phyloP scores from a whole-genome alignment of 352 stramenopile genomes.

The Pythium scleroteichum region DNA sequence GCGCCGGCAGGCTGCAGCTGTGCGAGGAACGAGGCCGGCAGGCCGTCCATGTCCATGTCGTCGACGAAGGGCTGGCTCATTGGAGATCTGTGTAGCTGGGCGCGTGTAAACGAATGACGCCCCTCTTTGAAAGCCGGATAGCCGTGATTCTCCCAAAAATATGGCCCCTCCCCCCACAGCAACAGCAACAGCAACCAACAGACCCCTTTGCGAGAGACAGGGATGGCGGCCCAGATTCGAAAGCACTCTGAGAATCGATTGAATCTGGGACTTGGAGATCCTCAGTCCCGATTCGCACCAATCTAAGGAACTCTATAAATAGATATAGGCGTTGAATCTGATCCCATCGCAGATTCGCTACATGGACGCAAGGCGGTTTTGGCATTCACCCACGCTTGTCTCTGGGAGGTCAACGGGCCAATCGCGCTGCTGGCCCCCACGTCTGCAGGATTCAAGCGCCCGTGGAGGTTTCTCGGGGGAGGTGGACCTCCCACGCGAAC shows the following conservation, averaged over 20 bases:
- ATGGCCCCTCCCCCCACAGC: constrained; percentile 4
- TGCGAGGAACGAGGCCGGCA: constrained; percentile 18
- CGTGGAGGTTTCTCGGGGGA: no score
- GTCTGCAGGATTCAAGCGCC: neutral
- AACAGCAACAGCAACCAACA: constrained; percentile 23
- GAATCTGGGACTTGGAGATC: neutral
- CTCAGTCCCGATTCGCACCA: neutral
- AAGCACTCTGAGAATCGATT: constrained; percentile 1
- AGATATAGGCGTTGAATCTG: constrained; percentile 17
- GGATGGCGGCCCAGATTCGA: constrained; percentile 9
- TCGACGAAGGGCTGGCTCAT: constrained; percentile 10
- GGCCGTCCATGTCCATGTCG: constrained; percentile 9
- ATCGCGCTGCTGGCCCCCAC: neutral
- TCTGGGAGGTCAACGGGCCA: constrained; percentile 1
- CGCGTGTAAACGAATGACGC: constrained; percentile 23
- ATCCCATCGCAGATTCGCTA: constrained; percentile 18
- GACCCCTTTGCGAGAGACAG: constrained; percentile 4
- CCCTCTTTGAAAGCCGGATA: no score
- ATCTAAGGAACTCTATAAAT: constrained; percentile 18
- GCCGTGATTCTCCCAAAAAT: constrained; percentile 21
- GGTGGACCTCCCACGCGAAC: no score
- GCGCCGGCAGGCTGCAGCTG: constrained; percentile 22
- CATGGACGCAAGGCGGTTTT: neutral
- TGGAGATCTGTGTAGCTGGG: constrained; percentile 5
- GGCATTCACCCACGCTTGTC: constrained; percentile 17